Conservation (phyloP, 345 rosid species). For the Citrus medica region DNA sequence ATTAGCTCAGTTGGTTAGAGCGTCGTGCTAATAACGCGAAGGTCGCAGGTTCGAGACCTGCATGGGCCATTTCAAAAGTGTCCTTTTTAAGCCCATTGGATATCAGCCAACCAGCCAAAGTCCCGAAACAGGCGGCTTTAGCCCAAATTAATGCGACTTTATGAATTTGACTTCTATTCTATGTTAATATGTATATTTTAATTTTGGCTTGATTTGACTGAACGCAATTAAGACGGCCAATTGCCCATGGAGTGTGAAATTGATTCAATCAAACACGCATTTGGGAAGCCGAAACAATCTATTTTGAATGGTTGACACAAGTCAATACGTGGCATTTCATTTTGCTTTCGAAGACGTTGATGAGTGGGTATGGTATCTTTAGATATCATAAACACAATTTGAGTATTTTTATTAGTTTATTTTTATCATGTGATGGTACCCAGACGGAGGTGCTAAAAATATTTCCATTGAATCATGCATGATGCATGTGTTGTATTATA, state of each 20-base stretch:
- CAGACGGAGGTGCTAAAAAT: no score
- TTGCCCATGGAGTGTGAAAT: not conserved
- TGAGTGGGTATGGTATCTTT: no score
- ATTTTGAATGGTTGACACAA: no score
- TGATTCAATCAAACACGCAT: not conserved
- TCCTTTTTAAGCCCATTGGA: not conserved
- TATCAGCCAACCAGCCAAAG: not conserved
- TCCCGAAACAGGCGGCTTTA: not conserved
- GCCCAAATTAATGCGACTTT: not conserved
- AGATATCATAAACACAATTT: no score
- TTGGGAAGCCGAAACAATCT: no score
- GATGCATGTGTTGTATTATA: no score
- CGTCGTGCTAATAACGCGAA: constrained; percentile 97
- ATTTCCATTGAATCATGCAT: no score
- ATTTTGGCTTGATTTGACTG: not conserved
- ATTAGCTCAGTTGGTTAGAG: constrained; percentile 89
- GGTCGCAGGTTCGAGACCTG: constrained; percentile 77
- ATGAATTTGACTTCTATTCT: not conserved
- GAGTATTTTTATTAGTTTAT: no score
- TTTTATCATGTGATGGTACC: no score
- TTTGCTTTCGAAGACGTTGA: no score
- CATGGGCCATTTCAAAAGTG: constrained; percentile 41
- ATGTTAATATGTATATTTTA: not conserved
- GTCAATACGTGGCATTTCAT: no score
- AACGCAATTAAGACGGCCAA: not conserved